phyloP scores from a whole-genome alignment of 2,329 filamentous ascomycete species.

The Gaeumannomyces sp. region DNA sequence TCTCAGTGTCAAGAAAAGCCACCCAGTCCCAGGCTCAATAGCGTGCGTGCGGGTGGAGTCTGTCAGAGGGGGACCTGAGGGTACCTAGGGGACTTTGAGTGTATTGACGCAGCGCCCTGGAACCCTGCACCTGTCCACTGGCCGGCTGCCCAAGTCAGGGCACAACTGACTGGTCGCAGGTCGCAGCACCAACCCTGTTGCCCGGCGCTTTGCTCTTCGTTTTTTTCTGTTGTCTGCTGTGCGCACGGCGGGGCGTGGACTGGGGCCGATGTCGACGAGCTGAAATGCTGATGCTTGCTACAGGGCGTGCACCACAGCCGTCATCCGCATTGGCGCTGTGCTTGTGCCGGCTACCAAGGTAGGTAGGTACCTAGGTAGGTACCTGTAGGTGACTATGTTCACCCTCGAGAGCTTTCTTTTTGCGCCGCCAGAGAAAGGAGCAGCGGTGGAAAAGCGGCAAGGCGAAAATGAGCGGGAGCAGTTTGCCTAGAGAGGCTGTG shows the following conservation, averaged over 20 bases:
- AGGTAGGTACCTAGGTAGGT: no score
- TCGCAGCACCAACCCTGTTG: no score
- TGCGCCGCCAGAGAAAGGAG: not conserved
- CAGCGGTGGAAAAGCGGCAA: no score
- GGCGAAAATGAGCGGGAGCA: no score
- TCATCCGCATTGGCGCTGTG: not conserved
- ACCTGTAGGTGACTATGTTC: no score
- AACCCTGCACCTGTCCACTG: not conserved
- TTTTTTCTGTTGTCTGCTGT: not conserved
- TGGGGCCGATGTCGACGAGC: not conserved
- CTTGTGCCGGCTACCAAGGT: not conserved
- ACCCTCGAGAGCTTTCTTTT: no score
- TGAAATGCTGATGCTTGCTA: not conserved
- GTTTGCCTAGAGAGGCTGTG: not conserved
- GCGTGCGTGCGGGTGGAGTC: not conserved
- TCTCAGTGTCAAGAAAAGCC: not conserved
- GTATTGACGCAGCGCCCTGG: not conserved
- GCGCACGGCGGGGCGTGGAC: not conserved
- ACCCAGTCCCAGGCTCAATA: not conserved
- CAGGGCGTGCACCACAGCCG: no score
- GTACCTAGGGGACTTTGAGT: not conserved
- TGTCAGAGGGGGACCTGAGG: not conserved
- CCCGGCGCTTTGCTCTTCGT: not conserved
- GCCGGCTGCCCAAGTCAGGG: no score
- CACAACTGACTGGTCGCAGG: not conserved